Conservation (phyloP, 2,329 filamentous ascomycete species). For the Iodosphaeria phyllophila region DNA sequence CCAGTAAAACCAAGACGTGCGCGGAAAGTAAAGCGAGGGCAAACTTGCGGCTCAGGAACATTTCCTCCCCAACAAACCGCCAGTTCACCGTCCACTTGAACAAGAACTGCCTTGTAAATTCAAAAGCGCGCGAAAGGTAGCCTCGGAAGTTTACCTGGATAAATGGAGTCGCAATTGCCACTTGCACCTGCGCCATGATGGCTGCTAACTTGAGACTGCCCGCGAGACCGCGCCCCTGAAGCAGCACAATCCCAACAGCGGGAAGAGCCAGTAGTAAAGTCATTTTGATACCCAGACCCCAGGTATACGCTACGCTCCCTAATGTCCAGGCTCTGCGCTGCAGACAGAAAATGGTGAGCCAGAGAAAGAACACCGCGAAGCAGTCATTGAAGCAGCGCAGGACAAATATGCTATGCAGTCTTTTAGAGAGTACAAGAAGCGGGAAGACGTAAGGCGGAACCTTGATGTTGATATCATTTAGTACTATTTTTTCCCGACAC, state of each 20-base stretch:
- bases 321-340: constrained; percentile 58
- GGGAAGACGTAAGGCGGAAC: constrained; percentile 76
- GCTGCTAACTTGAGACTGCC: constrained; percentile 48
- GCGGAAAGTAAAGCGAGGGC: constrained; percentile 44
- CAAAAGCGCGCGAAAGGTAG: constrained; percentile 72
- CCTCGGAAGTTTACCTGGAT: constrained; percentile 41
- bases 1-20: constrained; percentile 45
- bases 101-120: constrained; percentile 77
- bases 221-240: constrained; percentile 51
- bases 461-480: constrained; percentile 20
- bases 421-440: constrained; percentile 73
- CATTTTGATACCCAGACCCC: constrained; percentile 90
- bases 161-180: constrained; percentile 51
- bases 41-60: constrained; percentile 54
- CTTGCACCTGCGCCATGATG: constrained; percentile 62
- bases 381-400: constrained; percentile 93
- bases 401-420: constrained; percentile 84
- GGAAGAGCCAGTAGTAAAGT: constrained; percentile 68
- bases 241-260: constrained; percentile 57
- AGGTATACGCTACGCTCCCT: constrained; percentile 54
- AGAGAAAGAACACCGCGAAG: constrained; percentile 70
- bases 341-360: constrained; percentile 60
- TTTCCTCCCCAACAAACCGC: constrained; percentile 76
- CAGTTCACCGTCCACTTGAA: constrained; percentile 99
- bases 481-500: not conserved